Base-by-base conservation (phyloP, 306 rosid species). In the Prunus dulcis region DNA sequence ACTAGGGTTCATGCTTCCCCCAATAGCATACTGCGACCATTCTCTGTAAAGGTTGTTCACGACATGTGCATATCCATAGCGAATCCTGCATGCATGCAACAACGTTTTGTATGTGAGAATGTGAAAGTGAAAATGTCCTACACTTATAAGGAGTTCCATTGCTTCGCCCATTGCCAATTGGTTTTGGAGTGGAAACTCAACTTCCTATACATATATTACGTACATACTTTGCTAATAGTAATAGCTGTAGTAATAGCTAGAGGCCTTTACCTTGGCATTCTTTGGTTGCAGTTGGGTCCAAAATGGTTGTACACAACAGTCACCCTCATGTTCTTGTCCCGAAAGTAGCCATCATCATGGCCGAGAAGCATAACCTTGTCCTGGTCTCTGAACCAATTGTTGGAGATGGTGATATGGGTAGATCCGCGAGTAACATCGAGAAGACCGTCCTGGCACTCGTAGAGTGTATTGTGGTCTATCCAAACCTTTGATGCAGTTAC, bases 331-430 rank as follows among this genome's bases (percentile, higher is more conserved):
- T 64, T 79, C 82, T 30, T 64, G 71, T 85, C 86, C 2, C 78
- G 46, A 1, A 68, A 2, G 45, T 72, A 85, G 2, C 84, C 86
- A 6, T 85, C 89, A 1, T 85, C 89, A 9, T 85, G 89, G 23
- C 89, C 86, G 1, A 85, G 80, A 57, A 85, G 89, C 74, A 85
- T 85, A 12, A 85, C 86, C 72, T 82, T 85, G 55, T 85, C 86
- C 22, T 85, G 86, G 25, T 85, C 76, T 61, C 86, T 68, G 14
- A 85, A 80, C 89, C 86, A 85, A 10, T 82, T 85, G 80, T 85
- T 85, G 1, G 86, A 85, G 74, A 85, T 25, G 6, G 89, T 85
- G 27, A 85, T 61, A 32, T 82, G 65, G 0, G 86, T 82, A 0
- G 89, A 82, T 22, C 89, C 86, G 3, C 89, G 78, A 9, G 86